These are phyloP conservation scores for Clarireedia paspali DNA, from an alignment of 2,329 filamentous ascomycete genomes.

Conservation along the genomic window DNA sequence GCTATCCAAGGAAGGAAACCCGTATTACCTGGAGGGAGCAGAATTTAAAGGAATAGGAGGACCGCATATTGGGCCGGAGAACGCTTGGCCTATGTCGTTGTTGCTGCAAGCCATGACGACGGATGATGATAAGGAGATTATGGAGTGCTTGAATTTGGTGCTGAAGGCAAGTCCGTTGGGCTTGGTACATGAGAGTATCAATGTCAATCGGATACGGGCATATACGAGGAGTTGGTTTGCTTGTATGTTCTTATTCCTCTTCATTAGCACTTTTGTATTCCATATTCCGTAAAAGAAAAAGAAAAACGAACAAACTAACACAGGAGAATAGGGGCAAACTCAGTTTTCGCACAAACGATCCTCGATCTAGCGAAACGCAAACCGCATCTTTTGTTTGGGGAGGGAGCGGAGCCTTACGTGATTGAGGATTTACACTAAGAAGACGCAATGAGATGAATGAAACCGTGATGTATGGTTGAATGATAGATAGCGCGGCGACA, in stretches of 20 bases:
- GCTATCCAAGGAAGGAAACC: conserved; percentile 47
- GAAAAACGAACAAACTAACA: background rate
- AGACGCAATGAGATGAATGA: background rate
- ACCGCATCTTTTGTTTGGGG: conserved; percentile 76
- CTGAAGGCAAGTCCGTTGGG: conserved; percentile 69
- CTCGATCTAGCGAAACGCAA: conserved; percentile 83
- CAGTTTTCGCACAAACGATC: conserved; percentile 88
- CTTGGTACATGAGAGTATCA: conserved; percentile 84
- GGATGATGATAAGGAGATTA: conserved; percentile 76
- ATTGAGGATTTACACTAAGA: conserved; percentile 20
- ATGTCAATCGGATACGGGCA: conserved; percentile 59
- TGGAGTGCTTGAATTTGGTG: conserved; percentile 62
- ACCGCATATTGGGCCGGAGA: conserved; percentile 69
- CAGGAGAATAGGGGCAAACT: conserved; percentile 64
- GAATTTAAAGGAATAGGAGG: conserved; percentile 81
- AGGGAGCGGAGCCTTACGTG: conserved; percentile 52
- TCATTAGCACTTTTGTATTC: background rate
- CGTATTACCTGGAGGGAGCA: conserved; percentile 74
- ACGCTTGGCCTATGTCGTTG: conserved; percentile 96
- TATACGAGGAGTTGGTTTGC: conserved; percentile 94
- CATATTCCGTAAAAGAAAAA: background rate
- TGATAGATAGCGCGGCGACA: background rate
- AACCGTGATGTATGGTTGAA: background rate
- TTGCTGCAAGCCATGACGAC: conserved; percentile 87
- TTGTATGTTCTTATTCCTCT: conserved; percentile 38